A percentile compares a stretch with the other conserved stretches of the same genome.
These are phyloP conservation scores for Pleurotus salmoneostramineus DNA, from an alignment of 768 basidiomycete genomes.

Conservation along the genomic window DNA sequence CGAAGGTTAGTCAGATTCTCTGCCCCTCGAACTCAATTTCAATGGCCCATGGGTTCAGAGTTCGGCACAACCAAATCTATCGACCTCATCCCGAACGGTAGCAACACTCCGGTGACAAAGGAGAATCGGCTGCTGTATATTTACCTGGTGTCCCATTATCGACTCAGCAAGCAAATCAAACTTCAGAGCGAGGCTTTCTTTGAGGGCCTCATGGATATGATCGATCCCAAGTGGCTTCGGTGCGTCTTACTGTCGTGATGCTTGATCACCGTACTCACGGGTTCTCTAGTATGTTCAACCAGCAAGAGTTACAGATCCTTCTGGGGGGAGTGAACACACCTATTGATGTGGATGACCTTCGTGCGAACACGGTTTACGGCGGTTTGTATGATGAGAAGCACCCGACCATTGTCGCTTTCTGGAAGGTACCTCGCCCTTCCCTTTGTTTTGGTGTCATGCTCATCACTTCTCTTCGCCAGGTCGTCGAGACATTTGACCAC, in stretches of 20 bases:
- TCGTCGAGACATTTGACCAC: conserved; percentile 75
- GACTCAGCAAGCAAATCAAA: conserved; percentile 85
- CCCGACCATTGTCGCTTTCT: conserved; percentile 73
- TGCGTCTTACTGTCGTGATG: conserved; percentile 20
- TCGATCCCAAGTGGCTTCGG: conserved; percentile 87
- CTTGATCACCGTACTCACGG: background rate
- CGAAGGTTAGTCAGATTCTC: conserved; percentile 54
- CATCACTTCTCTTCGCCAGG: conserved; percentile 31
- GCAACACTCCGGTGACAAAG: conserved; percentile 78
- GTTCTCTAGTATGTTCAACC: conserved; percentile 84
- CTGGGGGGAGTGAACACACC: conserved; percentile 86
- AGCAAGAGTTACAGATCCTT: conserved; percentile 89
- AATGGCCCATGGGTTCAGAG: no score
- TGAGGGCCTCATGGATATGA: conserved; percentile 87
- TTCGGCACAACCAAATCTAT: conserved; percentile 74
- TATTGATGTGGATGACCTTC: conserved; percentile 80
- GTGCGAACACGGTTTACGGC: conserved; percentile 75
- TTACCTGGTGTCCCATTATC: conserved; percentile 83
- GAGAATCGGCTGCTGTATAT: conserved; percentile 92
- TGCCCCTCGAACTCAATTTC: no score
- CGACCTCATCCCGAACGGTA: conserved; percentile 80
- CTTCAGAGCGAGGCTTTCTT: conserved; percentile 85
- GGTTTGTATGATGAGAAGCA: conserved; percentile 73
- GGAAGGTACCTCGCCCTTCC: conserved; percentile 53
- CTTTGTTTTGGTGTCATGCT: background rate